These are phyloP conservation scores for Ophiostoma sp. DNA, from an alignment of 2,329 filamentous ascomycete genomes.

Conservation along the genomic window DNA sequence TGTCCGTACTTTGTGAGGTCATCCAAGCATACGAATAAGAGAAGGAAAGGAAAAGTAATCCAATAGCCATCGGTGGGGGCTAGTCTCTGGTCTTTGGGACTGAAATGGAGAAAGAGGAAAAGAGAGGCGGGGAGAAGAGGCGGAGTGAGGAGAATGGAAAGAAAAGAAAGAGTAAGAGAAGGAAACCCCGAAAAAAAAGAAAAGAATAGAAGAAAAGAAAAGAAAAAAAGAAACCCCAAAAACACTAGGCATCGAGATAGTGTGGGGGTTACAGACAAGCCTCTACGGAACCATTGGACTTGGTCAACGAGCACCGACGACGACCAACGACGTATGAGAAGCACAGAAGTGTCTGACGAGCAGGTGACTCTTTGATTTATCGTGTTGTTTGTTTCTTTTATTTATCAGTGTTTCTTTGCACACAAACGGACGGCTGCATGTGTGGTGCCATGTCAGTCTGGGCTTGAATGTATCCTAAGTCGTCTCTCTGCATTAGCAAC, in stretches of 20 bases:
- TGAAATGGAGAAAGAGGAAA: neutral
- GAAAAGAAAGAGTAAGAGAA: neutral
- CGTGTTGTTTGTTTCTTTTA: neutral
- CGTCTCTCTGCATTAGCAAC: neutral
- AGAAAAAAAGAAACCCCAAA: neutral
- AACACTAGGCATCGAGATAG: slow-evolving; percentile 16
- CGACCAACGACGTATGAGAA: neutral
- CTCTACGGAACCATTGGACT: neutral
- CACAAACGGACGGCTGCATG: slow-evolving; percentile 3
- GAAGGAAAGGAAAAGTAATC: too few species aligned
- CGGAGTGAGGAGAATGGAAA: neutral
- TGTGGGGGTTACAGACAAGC: slow-evolving; percentile 19
- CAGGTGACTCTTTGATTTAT: neutral
- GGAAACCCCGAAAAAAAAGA: neutral
- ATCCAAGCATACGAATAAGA: too few species aligned
- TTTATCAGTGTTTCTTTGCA: neutral
- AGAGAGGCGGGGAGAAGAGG: neutral
- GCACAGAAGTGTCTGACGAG: neutral
- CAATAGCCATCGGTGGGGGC: too few species aligned
- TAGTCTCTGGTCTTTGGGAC: too few species aligned
- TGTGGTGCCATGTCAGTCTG: neutral
- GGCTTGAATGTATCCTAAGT: neutral
- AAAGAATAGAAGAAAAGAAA: neutral
- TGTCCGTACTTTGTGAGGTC: too few species aligned
- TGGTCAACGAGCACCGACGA: neutral